Conservation (phyloP, 306 rosid species). For the Vigna trinervia region DNA sequence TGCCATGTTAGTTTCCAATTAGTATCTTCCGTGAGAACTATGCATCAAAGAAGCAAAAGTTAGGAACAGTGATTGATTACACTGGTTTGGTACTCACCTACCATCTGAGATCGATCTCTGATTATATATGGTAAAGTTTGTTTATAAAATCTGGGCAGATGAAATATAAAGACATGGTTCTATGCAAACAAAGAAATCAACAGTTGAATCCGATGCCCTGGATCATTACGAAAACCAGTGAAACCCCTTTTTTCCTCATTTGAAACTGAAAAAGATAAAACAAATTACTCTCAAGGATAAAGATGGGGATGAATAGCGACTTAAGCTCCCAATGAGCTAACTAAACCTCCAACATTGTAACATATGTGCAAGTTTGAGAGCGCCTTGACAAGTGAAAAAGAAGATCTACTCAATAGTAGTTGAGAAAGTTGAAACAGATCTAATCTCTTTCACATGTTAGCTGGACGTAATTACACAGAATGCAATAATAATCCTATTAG, state of each 20-base stretch:
- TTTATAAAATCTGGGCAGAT: constrained; percentile 27
- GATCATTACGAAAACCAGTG: constrained; percentile 19
- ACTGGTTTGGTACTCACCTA: neutral
- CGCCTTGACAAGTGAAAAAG: constrained; percentile 46
- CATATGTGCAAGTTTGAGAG: constrained; percentile 26
- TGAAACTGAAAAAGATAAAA: neutral
- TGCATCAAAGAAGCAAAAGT: constrained; percentile 23
- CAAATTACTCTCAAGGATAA: constrained; percentile 12
- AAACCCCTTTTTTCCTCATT: neutral
- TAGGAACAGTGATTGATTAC: constrained; percentile 28
- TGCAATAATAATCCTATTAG: constrained; percentile 28
- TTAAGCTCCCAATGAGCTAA: constrained; percentile 16
- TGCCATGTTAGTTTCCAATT: constrained; percentile 3
- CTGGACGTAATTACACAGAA: constrained; percentile 37
- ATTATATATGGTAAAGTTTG: constrained; percentile 17
- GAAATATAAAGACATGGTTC: constrained; percentile 15
- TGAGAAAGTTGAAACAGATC: constrained; percentile 48
- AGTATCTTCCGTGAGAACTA: neutral
- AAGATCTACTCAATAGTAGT: constrained; percentile 45
- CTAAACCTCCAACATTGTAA: constrained; percentile 1
- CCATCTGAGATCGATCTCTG: constrained; percentile 11
- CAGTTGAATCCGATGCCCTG: constrained; percentile 12
- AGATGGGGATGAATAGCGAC: constrained; percentile 5
- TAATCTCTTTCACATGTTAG: constrained; percentile 49
- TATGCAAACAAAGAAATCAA: constrained; percentile 12